A percentile compares a stretch with the other conserved stretches of the same genome.
phyloP scores from a whole-genome alignment of 768 basidiomycete genomes.

The Rhizopogon salebrosus region DNA sequence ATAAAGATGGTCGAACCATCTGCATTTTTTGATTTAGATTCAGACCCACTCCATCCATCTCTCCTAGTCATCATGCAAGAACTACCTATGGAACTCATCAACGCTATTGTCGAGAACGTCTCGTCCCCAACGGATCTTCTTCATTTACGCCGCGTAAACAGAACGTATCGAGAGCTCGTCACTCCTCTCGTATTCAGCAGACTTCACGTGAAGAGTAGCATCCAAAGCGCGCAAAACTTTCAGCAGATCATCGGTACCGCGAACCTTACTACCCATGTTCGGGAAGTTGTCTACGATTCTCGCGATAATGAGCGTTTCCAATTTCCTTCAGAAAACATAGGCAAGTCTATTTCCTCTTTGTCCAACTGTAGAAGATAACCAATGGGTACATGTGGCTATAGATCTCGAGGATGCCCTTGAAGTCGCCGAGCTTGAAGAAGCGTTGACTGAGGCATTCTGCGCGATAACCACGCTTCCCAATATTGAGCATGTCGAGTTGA shows the following conservation, averaged over 20 bases:
- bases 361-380: not conserved
- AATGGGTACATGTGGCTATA: not conserved
- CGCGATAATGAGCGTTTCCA: slow-evolving; percentile 21
- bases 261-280: slow-evolving; percentile 18
- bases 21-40: too few relatives aligned
- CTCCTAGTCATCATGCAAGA: slow-evolving; percentile 14
- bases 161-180: slow-evolving; percentile 18
- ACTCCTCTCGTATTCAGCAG: slow-evolving; percentile 20
- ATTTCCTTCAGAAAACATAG: slow-evolving; percentile 13
- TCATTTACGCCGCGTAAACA: slow-evolving; percentile 22
- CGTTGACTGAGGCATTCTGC: slow-evolving; percentile 21
- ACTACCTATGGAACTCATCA: slow-evolving; percentile 24
- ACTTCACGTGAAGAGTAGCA: slow-evolving; percentile 20
- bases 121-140: slow-evolving; percentile 22
- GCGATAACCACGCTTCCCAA: slow-evolving; percentile 14
- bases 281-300: slow-evolving; percentile 24
- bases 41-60: not conserved
- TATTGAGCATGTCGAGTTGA: slow-evolving; percentile 18
- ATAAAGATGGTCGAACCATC: not conserved
- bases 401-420: slow-evolving; percentile 21
- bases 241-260: slow-evolving; percentile 18
- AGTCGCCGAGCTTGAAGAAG: slow-evolving; percentile 27
- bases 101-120: slow-evolving; percentile 18
- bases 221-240: slow-evolving; percentile 21
- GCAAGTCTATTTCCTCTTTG: not conserved